phyloP scores from a whole-genome alignment of 495 filamentous ascomycete species.

The Trypethelium eluteriae region DNA sequence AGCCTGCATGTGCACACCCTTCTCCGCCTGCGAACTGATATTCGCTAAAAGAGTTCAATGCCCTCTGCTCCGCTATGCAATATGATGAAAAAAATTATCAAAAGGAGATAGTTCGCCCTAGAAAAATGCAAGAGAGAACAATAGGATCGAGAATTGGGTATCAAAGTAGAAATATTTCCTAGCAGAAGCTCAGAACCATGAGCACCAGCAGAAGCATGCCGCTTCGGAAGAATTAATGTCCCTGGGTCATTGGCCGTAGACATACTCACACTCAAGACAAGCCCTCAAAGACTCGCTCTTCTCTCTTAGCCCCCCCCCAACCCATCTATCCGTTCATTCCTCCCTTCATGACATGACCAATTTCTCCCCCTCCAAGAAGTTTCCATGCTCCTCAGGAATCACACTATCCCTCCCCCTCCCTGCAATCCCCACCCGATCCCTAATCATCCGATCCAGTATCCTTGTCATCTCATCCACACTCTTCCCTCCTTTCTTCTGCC shows the following conservation, averaged over 20 bases:
- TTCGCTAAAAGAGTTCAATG: background rate
- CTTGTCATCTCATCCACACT: constrained; percentile 82
- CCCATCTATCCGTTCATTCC: background rate
- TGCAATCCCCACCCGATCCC: constrained; percentile 60
- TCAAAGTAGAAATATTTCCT: constrained; percentile 2
- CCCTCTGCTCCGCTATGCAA: background rate
- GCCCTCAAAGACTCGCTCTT: background rate
- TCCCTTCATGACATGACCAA: constrained; percentile 2
- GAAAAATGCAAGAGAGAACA: background rate
- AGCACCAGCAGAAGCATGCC: background rate
- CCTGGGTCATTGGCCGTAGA: too few relatives aligned
- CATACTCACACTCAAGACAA: too few relatives aligned
- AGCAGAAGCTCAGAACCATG: background rate
- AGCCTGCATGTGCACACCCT: too few relatives aligned
- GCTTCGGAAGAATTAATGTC: background rate
- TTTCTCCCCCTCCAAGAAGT: constrained; percentile 18
- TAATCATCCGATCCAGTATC: constrained; percentile 92
- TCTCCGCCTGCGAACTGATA: background rate
- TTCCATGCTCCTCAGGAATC: constrained; percentile 21
- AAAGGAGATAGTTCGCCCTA: background rate
- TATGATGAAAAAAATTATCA: background rate
- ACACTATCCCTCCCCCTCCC: background rate
- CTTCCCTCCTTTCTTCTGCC: constrained; percentile 32
- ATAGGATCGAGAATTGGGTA: background rate
- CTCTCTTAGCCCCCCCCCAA: background rate